Evolutionary conservation across 1,284 basidiomycete species (phyloP), one percentile per base, ranked within the genome.

Genomic region (Naganishia sp.): DNA sequence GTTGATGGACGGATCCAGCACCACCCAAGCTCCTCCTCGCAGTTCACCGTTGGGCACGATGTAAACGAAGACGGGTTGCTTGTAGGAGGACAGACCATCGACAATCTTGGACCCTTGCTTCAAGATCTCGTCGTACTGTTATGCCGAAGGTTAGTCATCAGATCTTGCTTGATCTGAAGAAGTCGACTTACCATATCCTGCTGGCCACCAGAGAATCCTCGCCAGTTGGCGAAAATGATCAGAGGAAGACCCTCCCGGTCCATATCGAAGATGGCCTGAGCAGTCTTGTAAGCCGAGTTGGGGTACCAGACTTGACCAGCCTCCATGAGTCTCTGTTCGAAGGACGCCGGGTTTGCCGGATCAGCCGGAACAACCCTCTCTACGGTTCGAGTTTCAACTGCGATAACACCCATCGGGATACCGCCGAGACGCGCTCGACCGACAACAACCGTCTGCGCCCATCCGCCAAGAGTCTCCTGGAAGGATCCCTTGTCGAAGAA

Each of bases 261-360:
- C 83, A 99, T 93, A 83, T 99, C 96, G 80, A 94, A 92, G 82
- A 99, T 99, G 18, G 96, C 94, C 76, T 98, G 96, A 10, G 95
- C 96, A 28, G 96, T 99, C 86, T 99, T 99, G 84, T 97, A 95
- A n/a, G 96, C 94, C 32, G 92, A 95, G 81, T 99, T 99, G 57
- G 96, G 96, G 81, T 98, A 99, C 96, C 96, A 99, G 61, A 87
- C 96, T 79, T 99, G 97, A 74, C 96, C 96, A 42, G 96, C 96
- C 78, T 99, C 95, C 88, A 98, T 94, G 80, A 99, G 94, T 73
- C 90, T 89, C 78, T 94, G 94, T 81, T 99, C 96, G 79, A 94
- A 93, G 49, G 95, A 99, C 49, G 91, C 86, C 31, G 96, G 90
- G 81, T 99, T 99, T 66, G 96, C 96, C n/a, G 96, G 96, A 77